These are phyloP conservation scores for Hymenoscyphus salicellus DNA, from an alignment of 2,329 filamentous ascomycete genomes.

Conservation along the genomic window DNA sequence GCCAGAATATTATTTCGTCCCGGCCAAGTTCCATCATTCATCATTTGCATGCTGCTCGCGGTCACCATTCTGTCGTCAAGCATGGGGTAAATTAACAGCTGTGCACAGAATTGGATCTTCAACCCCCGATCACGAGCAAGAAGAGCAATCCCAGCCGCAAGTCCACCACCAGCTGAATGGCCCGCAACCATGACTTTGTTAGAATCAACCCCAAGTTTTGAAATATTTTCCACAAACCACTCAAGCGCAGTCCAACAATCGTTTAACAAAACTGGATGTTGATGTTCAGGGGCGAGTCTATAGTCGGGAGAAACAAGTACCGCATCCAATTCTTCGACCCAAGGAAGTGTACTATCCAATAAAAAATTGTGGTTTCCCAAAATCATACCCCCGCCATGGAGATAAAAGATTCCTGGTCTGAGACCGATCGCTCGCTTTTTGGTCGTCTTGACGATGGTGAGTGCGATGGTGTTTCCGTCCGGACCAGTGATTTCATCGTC, in stretches of 20 bases:
- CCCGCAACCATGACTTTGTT: constrained; percentile 53
- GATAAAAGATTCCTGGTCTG: constrained; percentile 38
- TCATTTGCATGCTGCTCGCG: constrained; percentile 33
- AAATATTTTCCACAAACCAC: constrained; percentile 40
- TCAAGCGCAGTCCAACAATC: constrained; percentile 49
- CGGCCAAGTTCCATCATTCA: constrained; percentile 34
- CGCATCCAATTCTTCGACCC: constrained; percentile 46
- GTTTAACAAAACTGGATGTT: constrained; percentile 12
- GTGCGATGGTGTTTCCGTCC: constrained; percentile 11
- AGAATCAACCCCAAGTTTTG: constrained; percentile 42
- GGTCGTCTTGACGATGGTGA: constrained; percentile 13
- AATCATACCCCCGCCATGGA: constrained; percentile 49
- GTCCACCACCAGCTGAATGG: constrained; percentile 55
- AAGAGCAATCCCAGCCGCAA: constrained; percentile 53
- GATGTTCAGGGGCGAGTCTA: constrained; percentile 20
- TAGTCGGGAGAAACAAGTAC: constrained; percentile 43
- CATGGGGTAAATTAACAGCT: constrained; percentile 43
- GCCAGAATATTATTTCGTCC: constrained; percentile 33
- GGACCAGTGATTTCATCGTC: constrained; percentile 13
- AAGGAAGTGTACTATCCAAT: constrained; percentile 41
- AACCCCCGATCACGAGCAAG: constrained; percentile 42
- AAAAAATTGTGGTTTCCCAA: constrained; percentile 24
- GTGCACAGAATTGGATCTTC: constrained; percentile 38
- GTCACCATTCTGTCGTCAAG: constrained; percentile 41
- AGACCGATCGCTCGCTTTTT: not conserved